Evolutionary conservation across 2,329 filamentous ascomycete genomes (phyloP).

Genomic region (Aspergillus floridensis): DNA sequence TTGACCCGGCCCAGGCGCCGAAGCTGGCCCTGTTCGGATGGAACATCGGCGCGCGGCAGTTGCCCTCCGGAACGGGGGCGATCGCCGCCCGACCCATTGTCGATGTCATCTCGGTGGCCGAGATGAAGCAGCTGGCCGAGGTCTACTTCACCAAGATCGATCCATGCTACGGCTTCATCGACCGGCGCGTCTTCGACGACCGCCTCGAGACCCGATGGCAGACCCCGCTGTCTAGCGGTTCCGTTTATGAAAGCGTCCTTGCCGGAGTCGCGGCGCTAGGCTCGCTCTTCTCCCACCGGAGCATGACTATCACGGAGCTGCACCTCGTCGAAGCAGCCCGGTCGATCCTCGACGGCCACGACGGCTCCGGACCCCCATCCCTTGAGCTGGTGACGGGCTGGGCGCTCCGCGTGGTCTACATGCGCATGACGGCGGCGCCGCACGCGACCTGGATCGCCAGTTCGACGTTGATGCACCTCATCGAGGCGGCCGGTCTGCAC

Average conservation of each 20-base stretch:
- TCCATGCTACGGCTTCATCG: slow-evolving; percentile 53
- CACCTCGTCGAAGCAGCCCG: slow-evolving; percentile 49
- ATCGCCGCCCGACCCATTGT: slow-evolving; percentile 34
- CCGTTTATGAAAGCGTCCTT: slow-evolving; percentile 47
- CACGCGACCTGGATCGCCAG: slow-evolving; percentile 44
- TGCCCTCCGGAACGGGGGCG: slow-evolving; percentile 13
- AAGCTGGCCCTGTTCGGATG: slow-evolving; percentile 55
- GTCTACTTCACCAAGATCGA: slow-evolving; percentile 54
- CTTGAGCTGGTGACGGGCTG: slow-evolving; percentile 39
- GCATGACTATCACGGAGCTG: slow-evolving; percentile 43
- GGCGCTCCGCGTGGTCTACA: slow-evolving; percentile 52
- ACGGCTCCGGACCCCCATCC: slow-evolving; percentile 19
- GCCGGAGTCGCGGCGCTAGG: slow-evolving; percentile 55
- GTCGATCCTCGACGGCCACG: slow-evolving; percentile 41
- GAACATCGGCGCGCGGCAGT: slow-evolving; percentile 45
- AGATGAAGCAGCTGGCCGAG: slow-evolving; percentile 45
- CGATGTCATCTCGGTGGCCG: slow-evolving; percentile 46
- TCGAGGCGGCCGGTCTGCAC: slow-evolving; percentile 49
- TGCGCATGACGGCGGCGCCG: slow-evolving; percentile 52
- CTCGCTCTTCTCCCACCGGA: slow-evolving; percentile 48
- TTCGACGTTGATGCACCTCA: slow-evolving; percentile 45
- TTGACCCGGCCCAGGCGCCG: slow-evolving; percentile 53
- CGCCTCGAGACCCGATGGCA: slow-evolving; percentile 22
- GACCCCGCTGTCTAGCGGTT: slow-evolving; percentile 18
- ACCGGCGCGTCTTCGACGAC: slow-evolving; percentile 17